Base-by-base conservation (phyloP, 192 early-diverging fungal genomes). In the Coemansia sp. region DNA sequence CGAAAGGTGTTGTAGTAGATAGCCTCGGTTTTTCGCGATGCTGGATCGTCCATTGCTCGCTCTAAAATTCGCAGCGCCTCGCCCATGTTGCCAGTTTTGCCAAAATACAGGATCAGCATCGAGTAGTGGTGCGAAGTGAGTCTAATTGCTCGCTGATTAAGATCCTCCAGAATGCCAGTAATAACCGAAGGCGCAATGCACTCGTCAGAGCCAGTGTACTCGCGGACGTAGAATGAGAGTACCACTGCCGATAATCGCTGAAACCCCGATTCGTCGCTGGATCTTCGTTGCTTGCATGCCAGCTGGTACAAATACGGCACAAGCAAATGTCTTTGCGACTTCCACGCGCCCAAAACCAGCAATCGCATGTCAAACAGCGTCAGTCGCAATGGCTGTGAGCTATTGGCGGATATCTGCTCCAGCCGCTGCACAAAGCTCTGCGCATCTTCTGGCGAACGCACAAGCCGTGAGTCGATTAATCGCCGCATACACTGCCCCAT, bases 401-500 rank as follows among this genome's bases (percentile, higher is more conserved):
- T 77, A 57, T 32, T 36, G 23, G 55, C 45, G 7, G 80, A 74
- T 15, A 83, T 72, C 37, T 59, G 32, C 60, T 62, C 25, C 63
- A 76, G 77, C 15, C 51, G 29, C 0, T 55, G 14, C 12, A 83
- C 80, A 39, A 83, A 46, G 42, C 3, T 10, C 63, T 64, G 41
- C 0, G 74, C 80, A 12, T 72, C 75, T 2, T 57, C 57, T 6
- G 70, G n/a, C 5, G 72, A 72, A 6, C 64, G 72, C 59, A 69
- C 63, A 51, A 46, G 17, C n/a, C 39, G 60, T 1, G 37, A 14
- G 27, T 59, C 50, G 4, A 83, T 58, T 9, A 72, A 12, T 25
- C 80, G 72, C 41, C 80, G 72, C 44, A 83, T 53, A 45, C 80
- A 83, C 60, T 69, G 80, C 2, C 80, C 80, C 75, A 83, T 75